phyloP scores from a whole-genome alignment of 495 filamentous ascomycete species.

The Hyphodiscus hymeniophilus region DNA sequence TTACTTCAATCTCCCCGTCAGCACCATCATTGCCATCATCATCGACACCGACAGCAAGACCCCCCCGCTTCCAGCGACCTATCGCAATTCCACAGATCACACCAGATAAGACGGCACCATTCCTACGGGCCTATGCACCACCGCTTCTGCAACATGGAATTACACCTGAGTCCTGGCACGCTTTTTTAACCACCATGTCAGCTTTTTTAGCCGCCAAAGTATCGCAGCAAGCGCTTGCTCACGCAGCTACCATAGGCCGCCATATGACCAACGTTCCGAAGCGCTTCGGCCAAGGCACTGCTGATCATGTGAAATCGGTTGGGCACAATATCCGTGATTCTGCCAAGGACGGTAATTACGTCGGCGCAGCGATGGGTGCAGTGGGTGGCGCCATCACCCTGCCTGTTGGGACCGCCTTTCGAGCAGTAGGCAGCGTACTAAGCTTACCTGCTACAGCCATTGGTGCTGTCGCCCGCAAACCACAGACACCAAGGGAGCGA shows the following conservation, averaged over 20 bases:
- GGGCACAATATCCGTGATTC: conserved; percentile 17
- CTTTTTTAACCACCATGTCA: conserved; percentile 25
- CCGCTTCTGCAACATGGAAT: conserved; percentile 22
- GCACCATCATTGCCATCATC: background rate
- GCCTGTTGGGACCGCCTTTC: conserved; percentile 18
- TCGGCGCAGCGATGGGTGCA: conserved; percentile 21
- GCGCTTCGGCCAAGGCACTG: conserved; percentile 23
- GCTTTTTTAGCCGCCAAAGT: conserved; percentile 28
- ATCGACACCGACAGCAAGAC: background rate
- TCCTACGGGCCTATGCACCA: conserved; percentile 22
- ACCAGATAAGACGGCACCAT: conserved; percentile 17
- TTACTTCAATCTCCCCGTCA: conserved; percentile 1
- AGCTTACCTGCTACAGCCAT: conserved; percentile 20
- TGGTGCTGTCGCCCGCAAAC: conserved; percentile 16
- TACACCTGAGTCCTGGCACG: conserved; percentile 19
- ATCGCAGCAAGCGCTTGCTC: conserved; percentile 24
- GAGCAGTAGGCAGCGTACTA: conserved; percentile 19
- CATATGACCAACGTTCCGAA: conserved; percentile 21
- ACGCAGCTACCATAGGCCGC: conserved; percentile 23
- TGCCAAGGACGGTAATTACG: conserved; percentile 20
- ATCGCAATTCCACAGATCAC: conserved; percentile 26
- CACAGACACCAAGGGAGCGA: conserved; percentile 24
- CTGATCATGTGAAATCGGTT: conserved; percentile 18
- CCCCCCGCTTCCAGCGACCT: conserved; percentile 9
- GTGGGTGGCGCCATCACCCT: conserved; percentile 21